Conservation (phyloP, 2,329 filamentous ascomycete genomes). For the Pyrenochaeta sp. region DNA sequence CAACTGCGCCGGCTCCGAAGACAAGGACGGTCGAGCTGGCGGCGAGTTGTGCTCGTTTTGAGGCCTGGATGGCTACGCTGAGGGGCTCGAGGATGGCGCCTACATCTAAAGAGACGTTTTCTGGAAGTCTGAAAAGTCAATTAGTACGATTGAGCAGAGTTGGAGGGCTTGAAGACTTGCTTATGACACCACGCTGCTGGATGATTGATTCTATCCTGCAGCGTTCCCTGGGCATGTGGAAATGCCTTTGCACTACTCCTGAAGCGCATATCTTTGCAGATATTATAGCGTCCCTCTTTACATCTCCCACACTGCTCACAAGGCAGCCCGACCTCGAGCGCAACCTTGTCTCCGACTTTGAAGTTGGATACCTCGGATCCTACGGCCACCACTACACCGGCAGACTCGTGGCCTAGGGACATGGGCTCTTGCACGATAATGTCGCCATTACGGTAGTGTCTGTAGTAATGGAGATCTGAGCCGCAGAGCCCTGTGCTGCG, state of each 20-base stretch:
- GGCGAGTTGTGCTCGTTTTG: constrained; percentile 60
- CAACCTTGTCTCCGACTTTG: constrained; percentile 79
- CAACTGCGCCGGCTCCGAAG: constrained; percentile 68
- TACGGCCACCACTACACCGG: constrained; percentile 77
- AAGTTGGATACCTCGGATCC: constrained; percentile 71
- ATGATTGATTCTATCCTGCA: constrained; percentile 69
- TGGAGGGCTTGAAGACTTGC: constrained; percentile 21
- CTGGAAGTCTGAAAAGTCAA: constrained; percentile 52
- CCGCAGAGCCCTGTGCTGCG: constrained; percentile 74
- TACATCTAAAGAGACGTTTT: constrained; percentile 60
- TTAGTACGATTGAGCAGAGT: constrained; percentile 10
- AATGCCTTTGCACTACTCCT: constrained; percentile 66
- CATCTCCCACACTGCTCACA: constrained; percentile 71
- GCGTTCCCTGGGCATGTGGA: constrained; percentile 69
- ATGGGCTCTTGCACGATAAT: constrained; percentile 84
- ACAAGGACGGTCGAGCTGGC: constrained; percentile 60
- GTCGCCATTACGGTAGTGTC: constrained; percentile 84
- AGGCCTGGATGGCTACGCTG: constrained; percentile 67
- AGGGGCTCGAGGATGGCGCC: constrained; percentile 68
- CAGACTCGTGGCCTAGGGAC: constrained; percentile 79
- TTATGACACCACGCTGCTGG: constrained; percentile 67
- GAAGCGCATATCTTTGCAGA: constrained; percentile 66
- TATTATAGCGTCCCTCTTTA: constrained; percentile 65
- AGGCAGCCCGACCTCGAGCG: constrained; percentile 89
- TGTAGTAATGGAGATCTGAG: constrained; percentile 83